phyloP scores from a whole-genome alignment of 345 rosid species.

The Salix caprea region DNA sequence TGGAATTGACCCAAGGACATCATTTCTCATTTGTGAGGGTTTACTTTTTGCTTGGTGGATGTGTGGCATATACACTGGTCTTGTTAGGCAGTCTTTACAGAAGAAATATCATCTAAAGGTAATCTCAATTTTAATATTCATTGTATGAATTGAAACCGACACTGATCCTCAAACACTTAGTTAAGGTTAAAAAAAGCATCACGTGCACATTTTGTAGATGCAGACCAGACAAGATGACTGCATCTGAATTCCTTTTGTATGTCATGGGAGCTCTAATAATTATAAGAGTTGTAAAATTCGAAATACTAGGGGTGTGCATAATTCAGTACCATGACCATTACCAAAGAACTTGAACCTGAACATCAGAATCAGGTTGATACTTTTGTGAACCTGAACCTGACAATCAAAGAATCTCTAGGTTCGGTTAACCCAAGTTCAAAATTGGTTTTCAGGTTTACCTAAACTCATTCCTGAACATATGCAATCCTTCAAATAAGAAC shows the following conservation, averaged over 20 bases:
- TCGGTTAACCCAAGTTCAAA: too few relatives aligned
- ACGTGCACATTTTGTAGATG: neutral
- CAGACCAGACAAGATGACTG: neutral
- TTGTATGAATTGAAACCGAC: neutral
- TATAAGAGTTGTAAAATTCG: neutral
- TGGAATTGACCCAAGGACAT: slow-evolving; percentile 69
- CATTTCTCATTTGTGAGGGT: slow-evolving; percentile 85
- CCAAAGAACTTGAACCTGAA: too few relatives aligned
- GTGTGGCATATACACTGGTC: slow-evolving; percentile 95
- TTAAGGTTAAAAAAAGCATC: neutral
- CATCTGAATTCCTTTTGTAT: neutral
- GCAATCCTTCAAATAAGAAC: too few relatives aligned
- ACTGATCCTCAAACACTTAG: neutral
- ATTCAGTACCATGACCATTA: too few relatives aligned
- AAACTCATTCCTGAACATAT: too few relatives aligned
- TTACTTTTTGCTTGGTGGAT: slow-evolving; percentile 96
- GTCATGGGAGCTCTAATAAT: neutral
- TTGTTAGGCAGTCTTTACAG: slow-evolving; percentile 68
- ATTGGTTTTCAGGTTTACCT: too few relatives aligned
- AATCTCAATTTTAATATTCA: slow-evolving; percentile 1
- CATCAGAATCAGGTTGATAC: too few relatives aligned
- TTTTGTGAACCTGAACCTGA: too few relatives aligned
- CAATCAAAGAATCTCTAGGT: too few relatives aligned
- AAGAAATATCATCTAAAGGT: slow-evolving; percentile 93
- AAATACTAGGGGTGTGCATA: too few relatives aligned